Conservation (phyloP, 2,329 filamentous ascomycete genomes). For the Aspergillus piperis region DNA sequence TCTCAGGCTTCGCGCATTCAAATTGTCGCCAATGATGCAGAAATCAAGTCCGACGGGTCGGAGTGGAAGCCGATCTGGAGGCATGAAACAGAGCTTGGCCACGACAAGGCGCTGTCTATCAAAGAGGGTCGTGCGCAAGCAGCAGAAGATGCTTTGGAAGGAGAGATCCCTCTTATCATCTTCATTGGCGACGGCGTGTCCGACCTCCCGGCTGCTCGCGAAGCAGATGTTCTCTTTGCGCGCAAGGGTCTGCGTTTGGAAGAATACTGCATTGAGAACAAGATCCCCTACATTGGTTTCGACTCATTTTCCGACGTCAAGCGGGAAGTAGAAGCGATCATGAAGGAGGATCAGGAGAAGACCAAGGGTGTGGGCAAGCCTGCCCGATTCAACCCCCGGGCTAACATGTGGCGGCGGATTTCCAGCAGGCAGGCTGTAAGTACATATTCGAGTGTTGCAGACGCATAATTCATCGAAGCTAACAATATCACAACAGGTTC, state of each 20-base stretch:
- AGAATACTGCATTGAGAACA: constrained; percentile 65
- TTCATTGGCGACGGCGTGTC: constrained; percentile 72
- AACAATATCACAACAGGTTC: constrained; percentile 35
- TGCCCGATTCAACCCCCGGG: constrained; percentile 65
- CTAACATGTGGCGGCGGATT: constrained; percentile 67
- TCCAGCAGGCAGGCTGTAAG: constrained; percentile 59
- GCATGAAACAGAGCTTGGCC: constrained; percentile 65
- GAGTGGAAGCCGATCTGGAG: constrained; percentile 68
- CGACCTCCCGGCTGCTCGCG: constrained; percentile 64
- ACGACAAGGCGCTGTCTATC: constrained; percentile 68
- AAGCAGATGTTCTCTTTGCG: constrained; percentile 69
- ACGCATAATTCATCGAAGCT: constrained; percentile 18
- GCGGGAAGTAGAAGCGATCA: constrained; percentile 59
- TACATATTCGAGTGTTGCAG: constrained; percentile 17
- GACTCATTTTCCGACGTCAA: constrained; percentile 69
- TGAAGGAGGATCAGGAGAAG: constrained; percentile 60
- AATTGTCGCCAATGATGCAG: constrained; percentile 68
- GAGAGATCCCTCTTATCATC: constrained; percentile 65
- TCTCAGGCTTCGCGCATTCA: constrained; percentile 57
- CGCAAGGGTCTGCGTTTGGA: constrained; percentile 65
- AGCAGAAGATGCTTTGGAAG: constrained; percentile 58
- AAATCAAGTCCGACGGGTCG: constrained; percentile 59
- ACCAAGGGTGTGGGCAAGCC: constrained; percentile 63
- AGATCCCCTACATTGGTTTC: constrained; percentile 62
- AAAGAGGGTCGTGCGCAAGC: constrained; percentile 61